phyloP scores from a whole-genome alignment of 2,329 filamentous ascomycete species.

The Dactylonectria macrodidyma region DNA sequence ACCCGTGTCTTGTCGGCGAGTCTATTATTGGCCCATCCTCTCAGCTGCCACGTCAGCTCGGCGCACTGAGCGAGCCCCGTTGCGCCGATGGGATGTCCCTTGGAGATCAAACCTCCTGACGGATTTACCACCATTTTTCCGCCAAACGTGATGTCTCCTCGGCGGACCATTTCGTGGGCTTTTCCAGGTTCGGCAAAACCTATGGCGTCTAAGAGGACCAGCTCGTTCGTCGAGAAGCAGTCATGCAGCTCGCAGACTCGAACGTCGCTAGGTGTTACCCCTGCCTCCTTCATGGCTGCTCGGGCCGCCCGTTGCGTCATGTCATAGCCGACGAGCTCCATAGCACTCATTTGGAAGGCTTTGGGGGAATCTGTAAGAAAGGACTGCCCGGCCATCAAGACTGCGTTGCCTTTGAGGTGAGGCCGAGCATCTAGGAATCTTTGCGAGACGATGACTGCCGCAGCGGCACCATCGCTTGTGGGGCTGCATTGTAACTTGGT shows the following conservation, averaged over 20 bases:
- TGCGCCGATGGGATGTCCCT: slow-evolving; percentile 50
- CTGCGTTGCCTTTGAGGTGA: slow-evolving; percentile 83
- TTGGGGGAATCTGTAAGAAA: slow-evolving; percentile 22
- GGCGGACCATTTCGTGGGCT: slow-evolving; percentile 26
- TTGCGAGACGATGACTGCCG: slow-evolving; percentile 90
- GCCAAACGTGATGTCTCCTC: slow-evolving; percentile 28
- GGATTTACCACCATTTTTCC: slow-evolving; percentile 45
- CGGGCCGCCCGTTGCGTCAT: slow-evolving; percentile 46
- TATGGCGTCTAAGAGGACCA: slow-evolving; percentile 44
- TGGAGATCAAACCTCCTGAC: slow-evolving; percentile 49
- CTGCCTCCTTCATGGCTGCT: slow-evolving; percentile 42
- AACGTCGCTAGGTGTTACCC: slow-evolving; percentile 36
- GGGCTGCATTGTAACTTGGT: slow-evolving; percentile 98
- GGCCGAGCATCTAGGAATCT: slow-evolving; percentile 88
- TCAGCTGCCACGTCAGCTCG: slow-evolving; percentile 49
- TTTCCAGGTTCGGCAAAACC: slow-evolving; percentile 43
- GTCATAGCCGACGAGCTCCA: slow-evolving; percentile 49
- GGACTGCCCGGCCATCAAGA: slow-evolving; percentile 54
- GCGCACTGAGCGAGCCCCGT: slow-evolving; percentile 50
- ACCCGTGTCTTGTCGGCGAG: slow-evolving; percentile 34
- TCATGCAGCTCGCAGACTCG: slow-evolving; percentile 49
- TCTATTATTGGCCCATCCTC: slow-evolving; percentile 50
- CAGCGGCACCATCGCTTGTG: slow-evolving; percentile 92
- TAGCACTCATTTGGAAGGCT: slow-evolving; percentile 35
- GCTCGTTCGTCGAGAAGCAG: slow-evolving; percentile 50